Evolutionary conservation across 305 asterid genomes (phyloP).

Genomic region (Salvia sclarea): DNA sequence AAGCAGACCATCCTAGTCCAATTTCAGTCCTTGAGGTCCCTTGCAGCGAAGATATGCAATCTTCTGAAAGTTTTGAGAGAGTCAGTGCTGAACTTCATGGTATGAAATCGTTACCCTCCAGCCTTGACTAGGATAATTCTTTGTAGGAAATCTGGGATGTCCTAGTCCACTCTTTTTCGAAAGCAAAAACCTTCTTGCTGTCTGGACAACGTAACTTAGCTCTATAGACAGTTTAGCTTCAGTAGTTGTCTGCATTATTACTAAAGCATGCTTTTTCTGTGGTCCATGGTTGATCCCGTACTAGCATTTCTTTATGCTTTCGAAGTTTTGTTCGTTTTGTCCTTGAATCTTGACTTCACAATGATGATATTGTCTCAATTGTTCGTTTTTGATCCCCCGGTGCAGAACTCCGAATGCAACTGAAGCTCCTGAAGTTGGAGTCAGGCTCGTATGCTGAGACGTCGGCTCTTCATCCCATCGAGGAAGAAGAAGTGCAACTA

Average conservation of each 20-base stretch:
- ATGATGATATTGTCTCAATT: neutral
- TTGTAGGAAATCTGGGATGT: neutral
- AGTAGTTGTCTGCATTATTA: neutral
- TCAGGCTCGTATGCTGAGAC: slow-evolving; percentile 50
- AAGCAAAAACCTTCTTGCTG: neutral
- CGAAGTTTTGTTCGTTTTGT: neutral
- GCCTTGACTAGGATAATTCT: slow-evolving; percentile 1
- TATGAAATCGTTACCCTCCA: slow-evolving; percentile 33
- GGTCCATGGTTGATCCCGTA: neutral
- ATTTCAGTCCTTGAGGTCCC: slow-evolving; percentile 76
- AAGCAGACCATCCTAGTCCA: slow-evolving; percentile 85
- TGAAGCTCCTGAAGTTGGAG: slow-evolving; percentile 88
- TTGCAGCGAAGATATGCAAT: slow-evolving; percentile 52
- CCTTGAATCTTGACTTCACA: neutral
- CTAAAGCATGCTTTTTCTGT: neutral
- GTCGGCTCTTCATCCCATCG: slow-evolving; percentile 38
- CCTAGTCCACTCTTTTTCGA: neutral
- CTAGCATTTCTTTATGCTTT: neutral
- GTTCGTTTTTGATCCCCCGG: slow-evolving; percentile 12
- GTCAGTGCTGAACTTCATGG: slow-evolving; percentile 86
- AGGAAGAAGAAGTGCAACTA: slow-evolving; percentile 42
- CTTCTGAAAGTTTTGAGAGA: slow-evolving; percentile 78
- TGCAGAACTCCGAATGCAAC: slow-evolving; percentile 74
- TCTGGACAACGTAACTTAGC: neutral
- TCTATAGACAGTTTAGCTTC: neutral